Conservation (phyloP, 371 early-diverging fungal species). For the Mycotypha africana region DNA sequence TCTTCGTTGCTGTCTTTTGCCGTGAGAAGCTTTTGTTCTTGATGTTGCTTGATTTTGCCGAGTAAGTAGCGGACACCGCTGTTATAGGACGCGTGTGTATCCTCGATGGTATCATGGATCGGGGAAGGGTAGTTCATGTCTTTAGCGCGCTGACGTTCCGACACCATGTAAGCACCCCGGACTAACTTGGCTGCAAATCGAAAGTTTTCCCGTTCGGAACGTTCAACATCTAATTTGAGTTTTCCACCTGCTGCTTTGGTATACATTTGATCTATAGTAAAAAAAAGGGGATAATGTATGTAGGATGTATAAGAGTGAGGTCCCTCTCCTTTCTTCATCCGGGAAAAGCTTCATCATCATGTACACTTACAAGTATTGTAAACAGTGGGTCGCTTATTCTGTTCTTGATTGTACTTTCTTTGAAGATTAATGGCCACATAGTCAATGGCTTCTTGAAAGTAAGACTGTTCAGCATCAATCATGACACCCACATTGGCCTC, state of each 20-base stretch:
- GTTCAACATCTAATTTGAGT: constrained; percentile 62
- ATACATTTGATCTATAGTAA: constrained; percentile 80
- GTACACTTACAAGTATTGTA: constrained; percentile 71
- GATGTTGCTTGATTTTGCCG: constrained; percentile 37
- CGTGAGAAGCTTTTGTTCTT: constrained; percentile 12
- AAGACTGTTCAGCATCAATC: constrained; percentile 92
- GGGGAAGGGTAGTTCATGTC: constrained; percentile 67
- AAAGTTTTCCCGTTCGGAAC: constrained; percentile 62
- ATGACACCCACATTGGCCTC: constrained; percentile 66
- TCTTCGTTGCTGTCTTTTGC: too few species aligned
- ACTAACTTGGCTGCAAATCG: constrained; percentile 88
- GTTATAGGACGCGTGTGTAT: constrained; percentile 83
- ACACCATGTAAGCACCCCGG: constrained; percentile 89
- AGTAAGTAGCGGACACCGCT: constrained; percentile 71
- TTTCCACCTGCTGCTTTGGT: constrained; percentile 65
- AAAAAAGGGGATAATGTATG: too few species aligned
- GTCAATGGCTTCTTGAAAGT: constrained; percentile 92
- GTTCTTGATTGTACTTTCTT: constrained; percentile 59
- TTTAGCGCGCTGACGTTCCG: constrained; percentile 71
- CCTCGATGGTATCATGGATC: constrained; percentile 74
- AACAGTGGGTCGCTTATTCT: constrained; percentile 56
- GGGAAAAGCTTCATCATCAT: too few species aligned
- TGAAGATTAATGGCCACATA: constrained; percentile 68
- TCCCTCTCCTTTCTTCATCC: too few species aligned
- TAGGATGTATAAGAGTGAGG: too few species aligned